Conservation (phyloP, 2,329 filamentous ascomycete species). For the Arthrobotrys musiformis region DNA sequence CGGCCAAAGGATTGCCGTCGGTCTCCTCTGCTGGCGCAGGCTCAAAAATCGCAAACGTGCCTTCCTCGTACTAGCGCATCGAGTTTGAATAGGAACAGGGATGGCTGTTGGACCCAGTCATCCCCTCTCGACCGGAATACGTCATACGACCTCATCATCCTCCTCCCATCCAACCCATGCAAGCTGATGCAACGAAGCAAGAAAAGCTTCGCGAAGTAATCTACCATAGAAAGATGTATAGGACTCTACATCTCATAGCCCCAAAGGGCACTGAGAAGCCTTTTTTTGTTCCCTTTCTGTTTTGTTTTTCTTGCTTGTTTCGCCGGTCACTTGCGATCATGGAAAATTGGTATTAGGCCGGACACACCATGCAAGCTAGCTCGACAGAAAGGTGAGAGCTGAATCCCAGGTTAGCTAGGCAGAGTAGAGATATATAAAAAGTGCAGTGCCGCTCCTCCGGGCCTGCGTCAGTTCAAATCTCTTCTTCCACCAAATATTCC, state of each 20-base stretch:
- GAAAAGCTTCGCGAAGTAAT: constrained; percentile 30
- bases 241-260: constrained; percentile 23
- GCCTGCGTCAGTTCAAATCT: neutral
- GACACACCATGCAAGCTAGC: too few relatives aligned
- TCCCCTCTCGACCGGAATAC: constrained; percentile 54
- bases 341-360: constrained; percentile 21
- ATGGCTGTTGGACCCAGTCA: constrained; percentile 49
- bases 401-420: constrained; percentile 25
- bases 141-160: constrained; percentile 56
- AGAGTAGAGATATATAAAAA: constrained; percentile 38
- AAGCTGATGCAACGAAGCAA: constrained; percentile 55
- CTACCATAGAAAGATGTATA: constrained; percentile 8
- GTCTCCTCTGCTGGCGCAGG: neutral
- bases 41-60: neutral
- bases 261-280: neutral
- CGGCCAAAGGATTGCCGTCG: constrained; percentile 13
- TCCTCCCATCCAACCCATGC: constrained; percentile 49
- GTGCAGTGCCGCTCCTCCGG: constrained; percentile 55
- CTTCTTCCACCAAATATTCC: constrained; percentile 35
- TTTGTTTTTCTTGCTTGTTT: constrained; percentile 9
- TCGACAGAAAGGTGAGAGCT: neutral
- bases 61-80: constrained; percentile 25
- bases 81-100: constrained; percentile 52
- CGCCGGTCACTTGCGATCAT: constrained; percentile 52
- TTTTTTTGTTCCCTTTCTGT: constrained; percentile 17